These are phyloP conservation scores for Jaapia argillacea DNA, from an alignment of 768 basidiomycete genomes.

Conservation along the genomic window DNA sequence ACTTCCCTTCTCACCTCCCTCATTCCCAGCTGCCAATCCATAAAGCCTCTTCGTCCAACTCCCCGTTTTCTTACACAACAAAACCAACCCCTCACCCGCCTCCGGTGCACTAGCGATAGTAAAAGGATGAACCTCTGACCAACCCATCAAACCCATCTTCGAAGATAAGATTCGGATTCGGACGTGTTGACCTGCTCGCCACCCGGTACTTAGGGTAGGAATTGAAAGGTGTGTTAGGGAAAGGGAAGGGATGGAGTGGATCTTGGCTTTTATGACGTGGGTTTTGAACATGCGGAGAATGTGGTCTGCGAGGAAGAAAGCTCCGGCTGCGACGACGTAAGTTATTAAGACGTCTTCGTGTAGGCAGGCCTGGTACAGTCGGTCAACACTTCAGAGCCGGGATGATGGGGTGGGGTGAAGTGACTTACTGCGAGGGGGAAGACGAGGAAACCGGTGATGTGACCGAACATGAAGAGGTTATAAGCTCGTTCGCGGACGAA, in stretches of 20 bases:
- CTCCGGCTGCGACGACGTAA: neutral
- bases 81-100: neutral
- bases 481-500: constrained; percentile 50
- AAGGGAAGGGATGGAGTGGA: neutral
- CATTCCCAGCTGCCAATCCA: neutral
- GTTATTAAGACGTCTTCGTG: neutral
- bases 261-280: neutral
- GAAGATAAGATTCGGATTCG: neutral
- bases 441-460: constrained; percentile 43
- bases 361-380: neutral
- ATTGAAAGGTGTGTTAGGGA: neutral
- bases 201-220: neutral
- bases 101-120: neutral
- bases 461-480: constrained; percentile 53
- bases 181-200: neutral
- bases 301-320: neutral
- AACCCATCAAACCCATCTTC: neutral
- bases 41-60: neutral
- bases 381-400: neutral
- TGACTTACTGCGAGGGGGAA: constrained; percentile 43
- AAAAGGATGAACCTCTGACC: neutral
- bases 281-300: neutral
- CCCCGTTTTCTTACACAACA: neutral
- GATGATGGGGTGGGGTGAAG: too few species aligned
- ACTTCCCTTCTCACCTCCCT: constrained; percentile 3